Percentiles rank a stretch among this genome's conserved stretches.
Evolutionary conservation across 208 protist genomes (phyloP).

Genomic region (Trichomonas tenax): DNA sequence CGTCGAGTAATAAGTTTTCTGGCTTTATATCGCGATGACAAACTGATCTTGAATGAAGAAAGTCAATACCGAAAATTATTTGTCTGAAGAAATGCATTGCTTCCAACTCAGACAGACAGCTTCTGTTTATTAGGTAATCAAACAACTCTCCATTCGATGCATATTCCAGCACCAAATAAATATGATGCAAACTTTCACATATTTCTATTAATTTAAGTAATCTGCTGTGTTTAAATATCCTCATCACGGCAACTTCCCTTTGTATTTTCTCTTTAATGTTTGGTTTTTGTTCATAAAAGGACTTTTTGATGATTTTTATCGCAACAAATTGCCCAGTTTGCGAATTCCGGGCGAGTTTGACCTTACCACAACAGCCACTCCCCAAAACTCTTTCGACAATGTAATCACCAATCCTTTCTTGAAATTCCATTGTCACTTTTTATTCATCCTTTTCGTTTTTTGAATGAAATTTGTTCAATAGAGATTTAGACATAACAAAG

Average conservation of each 20-base stretch:
- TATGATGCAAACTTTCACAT: neutral
- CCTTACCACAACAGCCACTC: neutral
- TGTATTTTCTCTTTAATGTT: neutral
- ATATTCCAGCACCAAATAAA: neutral
- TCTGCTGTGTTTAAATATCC: neutral
- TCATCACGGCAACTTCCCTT: neutral
- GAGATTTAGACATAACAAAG: too few species aligned
- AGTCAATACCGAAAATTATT: neutral
- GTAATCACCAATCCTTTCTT: neutral
- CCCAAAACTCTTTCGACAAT: neutral
- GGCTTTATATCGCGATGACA: slow-evolving; percentile 7
- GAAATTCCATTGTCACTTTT: neutral
- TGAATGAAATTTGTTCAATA: too few species aligned
- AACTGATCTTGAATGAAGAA: neutral
- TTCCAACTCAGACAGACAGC: neutral
- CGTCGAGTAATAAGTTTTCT: neutral
- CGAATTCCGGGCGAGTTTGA: neutral
- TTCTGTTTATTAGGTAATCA: neutral
- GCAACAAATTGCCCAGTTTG: neutral
- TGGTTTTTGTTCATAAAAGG: neutral
- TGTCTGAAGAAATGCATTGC: neutral
- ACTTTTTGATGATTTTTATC: slow-evolving; percentile 15
- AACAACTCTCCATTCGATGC: slow-evolving; percentile 11
- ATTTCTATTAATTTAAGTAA: neutral
- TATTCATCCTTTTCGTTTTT: neutral